phyloP scores from a whole-genome alignment of 2,329 filamentous ascomycete species.

The Cryphonectria radicalis region DNA sequence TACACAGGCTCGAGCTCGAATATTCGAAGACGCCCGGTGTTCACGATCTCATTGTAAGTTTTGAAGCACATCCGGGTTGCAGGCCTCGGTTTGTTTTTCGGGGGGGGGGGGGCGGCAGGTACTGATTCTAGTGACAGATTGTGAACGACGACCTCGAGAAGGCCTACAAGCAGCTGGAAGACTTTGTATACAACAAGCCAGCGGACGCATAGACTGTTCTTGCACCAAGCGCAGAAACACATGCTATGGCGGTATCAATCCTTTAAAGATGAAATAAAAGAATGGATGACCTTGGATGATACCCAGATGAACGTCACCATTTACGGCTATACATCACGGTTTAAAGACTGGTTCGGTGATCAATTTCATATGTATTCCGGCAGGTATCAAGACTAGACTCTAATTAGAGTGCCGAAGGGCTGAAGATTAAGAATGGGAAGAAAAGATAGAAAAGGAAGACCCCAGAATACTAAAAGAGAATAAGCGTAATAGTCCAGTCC shows the following conservation, averaged over 20 bases:
- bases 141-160: slow-evolving; percentile 51
- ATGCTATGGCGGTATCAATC: not conserved
- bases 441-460: slow-evolving; percentile 34
- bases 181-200: slow-evolving; percentile 50
- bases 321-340: not conserved
- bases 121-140: slow-evolving; percentile 32
- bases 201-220: slow-evolving; percentile 17
- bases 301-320: not conserved
- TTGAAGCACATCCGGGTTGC: not conserved
- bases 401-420: slow-evolving; percentile 43
- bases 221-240: not conserved
- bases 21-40: slow-evolving; percentile 70
- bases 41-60: slow-evolving; percentile 42
- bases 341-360: slow-evolving; percentile 11
- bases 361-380: slow-evolving; percentile 39
- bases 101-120: not conserved
- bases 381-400: slow-evolving; percentile 50
- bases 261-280: not conserved
- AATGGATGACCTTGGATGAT: not conserved
- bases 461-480: slow-evolving; percentile 50
- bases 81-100: not conserved
- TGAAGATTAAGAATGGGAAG: slow-evolving; percentile 36
- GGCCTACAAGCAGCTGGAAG: slow-evolving; percentile 58
- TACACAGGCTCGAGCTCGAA: slow-evolving; percentile 64
- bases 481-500: slow-evolving; percentile 46